phyloP scores from a whole-genome alignment of 2,329 filamentous ascomycete species.

The Chrysoporthe puriensis region DNA sequence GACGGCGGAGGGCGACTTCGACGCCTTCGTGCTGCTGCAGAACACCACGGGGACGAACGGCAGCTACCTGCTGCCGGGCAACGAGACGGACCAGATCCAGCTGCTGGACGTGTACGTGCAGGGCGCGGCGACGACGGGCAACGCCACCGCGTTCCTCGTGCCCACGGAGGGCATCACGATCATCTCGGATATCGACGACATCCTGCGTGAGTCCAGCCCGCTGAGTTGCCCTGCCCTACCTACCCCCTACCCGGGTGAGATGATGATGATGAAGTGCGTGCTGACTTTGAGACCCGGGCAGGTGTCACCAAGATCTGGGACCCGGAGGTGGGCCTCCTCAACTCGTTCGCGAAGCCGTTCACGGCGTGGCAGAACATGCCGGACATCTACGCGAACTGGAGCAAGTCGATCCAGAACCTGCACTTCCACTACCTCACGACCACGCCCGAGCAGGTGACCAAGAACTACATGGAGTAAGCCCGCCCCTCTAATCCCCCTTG shows the following conservation, averaged over 20 bases:
- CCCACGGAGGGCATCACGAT: slow-evolving; percentile 72
- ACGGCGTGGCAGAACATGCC: slow-evolving; percentile 80
- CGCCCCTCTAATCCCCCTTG: not conserved
- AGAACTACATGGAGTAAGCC: slow-evolving; percentile 72
- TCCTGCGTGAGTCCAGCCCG: slow-evolving; percentile 57
- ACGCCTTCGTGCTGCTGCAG: slow-evolving; percentile 67
- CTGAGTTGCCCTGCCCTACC: too few species aligned
- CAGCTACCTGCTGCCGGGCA: slow-evolving; percentile 61
- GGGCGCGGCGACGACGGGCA: slow-evolving; percentile 64
- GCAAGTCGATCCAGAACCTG: slow-evolving; percentile 63
- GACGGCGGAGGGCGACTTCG: slow-evolving; percentile 71
- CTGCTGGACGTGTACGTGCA: slow-evolving; percentile 70
- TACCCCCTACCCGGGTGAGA: too few species aligned
- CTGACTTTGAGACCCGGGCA: not conserved
- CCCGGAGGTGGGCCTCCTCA: slow-evolving; percentile 73
- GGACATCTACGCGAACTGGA: slow-evolving; percentile 77
- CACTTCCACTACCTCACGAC: slow-evolving; percentile 86
- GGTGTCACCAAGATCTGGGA: slow-evolving; percentile 77
- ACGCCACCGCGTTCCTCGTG: slow-evolving; percentile 77
- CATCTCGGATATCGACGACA: slow-evolving; percentile 79
- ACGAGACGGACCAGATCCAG: slow-evolving; percentile 67
- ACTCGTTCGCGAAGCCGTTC: slow-evolving; percentile 75
- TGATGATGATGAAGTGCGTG: too few species aligned
- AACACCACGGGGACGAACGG: slow-evolving; percentile 56
- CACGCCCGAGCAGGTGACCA: slow-evolving; percentile 75